Conservation (phyloP, 2,329 filamentous ascomycete genomes). For the Colletotrichum shisoi region DNA sequence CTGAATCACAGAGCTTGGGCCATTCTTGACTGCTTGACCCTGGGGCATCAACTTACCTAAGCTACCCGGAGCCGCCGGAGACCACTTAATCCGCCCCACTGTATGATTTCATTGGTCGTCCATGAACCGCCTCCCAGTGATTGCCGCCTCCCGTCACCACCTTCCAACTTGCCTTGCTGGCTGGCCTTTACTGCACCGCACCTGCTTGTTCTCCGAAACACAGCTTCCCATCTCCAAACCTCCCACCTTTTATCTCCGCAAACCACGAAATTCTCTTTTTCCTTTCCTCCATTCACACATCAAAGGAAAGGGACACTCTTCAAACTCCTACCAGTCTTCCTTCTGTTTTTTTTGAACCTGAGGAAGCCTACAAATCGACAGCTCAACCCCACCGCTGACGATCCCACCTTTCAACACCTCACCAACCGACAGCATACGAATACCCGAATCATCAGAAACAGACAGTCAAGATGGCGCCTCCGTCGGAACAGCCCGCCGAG, state of each 20-base stretch:
- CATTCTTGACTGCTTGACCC: conserved; percentile 6
- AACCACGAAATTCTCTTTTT: conserved; percentile 31
- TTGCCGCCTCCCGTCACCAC: conserved; percentile 36
- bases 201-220: conserved; percentile 32
- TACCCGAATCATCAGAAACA: conserved; percentile 31
- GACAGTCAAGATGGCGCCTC: conserved; percentile 71
- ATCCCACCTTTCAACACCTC: conserved; percentile 30
- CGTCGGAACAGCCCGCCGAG: conserved; percentile 59
- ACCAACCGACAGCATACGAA: conserved; percentile 24
- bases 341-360: conserved; percentile 10
- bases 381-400: conserved; percentile 32
- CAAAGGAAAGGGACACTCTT: conserved; percentile 27
- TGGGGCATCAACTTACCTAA: conserved; percentile 36
- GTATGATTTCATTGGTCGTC: conserved; percentile 41
- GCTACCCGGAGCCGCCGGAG: conserved; percentile 30
- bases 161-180: conserved; percentile 10
- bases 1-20: conserved; percentile 40
- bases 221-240: conserved; percentile 30
- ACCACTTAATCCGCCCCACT: conserved; percentile 40
- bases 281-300: conserved; percentile 14
- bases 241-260: conserved; percentile 35
- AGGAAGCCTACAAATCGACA: conserved; percentile 26
- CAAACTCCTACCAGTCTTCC: conserved; percentile 12
- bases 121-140: conserved; percentile 30
- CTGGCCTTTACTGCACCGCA: conserved; percentile 33